Evolutionary conservation across 306 rosid species (phyloP), one percentile per base, ranked within the genome.

Genomic region (Sicyos baderoa): DNA sequence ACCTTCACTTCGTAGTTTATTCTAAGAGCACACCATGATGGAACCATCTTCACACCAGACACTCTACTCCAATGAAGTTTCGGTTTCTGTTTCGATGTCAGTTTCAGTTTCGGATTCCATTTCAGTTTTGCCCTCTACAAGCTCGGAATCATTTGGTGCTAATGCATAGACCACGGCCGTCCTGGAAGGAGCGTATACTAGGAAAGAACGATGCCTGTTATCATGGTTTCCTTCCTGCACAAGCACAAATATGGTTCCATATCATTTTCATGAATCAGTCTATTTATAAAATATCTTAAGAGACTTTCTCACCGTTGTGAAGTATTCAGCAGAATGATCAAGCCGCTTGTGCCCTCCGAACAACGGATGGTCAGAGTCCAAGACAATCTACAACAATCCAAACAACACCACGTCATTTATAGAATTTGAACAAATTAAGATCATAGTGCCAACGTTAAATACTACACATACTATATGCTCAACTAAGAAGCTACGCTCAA

Each of bases 331-430:
- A 37, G 56, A 32, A 73, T 82, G 91, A 77, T 75, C 78, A 69
- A 90, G 79, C 82, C 97, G 84, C 70, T 47, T 65, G 83, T 81
- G 88, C 62, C 97, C 96, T 69, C 96, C 99, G 56, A 88, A 93
- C 72, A 79, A 58, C 10, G 75, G 44, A 51, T 84, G 86, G 76
- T 90, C 97, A 6, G 99, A 85, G 85, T 90, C 99, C 94, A 93
- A 82, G 76, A 79, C 96, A 81, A 93, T 81, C 99, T 15, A 27
- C 7, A 68, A 27, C 21, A 68, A 1, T 67, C 21, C 44, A 25
- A 49, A 67, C 57, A 23, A 15, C 22, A 21, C 54, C 57, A 23
- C 44, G 10, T 67, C 8, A 66, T 44, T 35, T 44, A 66, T 14
- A 25, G 44, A 25, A 16, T 48, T 49, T 48, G 72, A 23, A 49